Conservation (phyloP, 257 asterid species). For the Plectranthus barbatus region DNA sequence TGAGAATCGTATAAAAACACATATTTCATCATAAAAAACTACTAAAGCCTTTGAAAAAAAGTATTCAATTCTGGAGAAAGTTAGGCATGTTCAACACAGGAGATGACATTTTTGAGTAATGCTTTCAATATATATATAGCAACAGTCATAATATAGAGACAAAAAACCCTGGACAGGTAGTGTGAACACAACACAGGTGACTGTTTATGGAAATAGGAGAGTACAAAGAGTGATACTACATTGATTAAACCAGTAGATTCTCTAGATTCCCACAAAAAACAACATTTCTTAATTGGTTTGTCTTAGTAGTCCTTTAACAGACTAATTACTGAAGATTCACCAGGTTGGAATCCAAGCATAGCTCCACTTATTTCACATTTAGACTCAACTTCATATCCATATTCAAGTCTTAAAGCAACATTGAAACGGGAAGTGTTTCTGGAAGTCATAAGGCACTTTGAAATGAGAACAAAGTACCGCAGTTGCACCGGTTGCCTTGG, state of each 20-base stretch:
- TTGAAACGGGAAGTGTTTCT: background rate
- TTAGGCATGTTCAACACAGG: background rate
- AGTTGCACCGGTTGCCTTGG: constrained; percentile 91
- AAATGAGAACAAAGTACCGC: constrained; percentile 42
- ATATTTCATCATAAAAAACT: too few species aligned
- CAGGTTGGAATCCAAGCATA: background rate
- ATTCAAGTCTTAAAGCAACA: background rate
- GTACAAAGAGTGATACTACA: background rate
- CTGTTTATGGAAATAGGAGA: background rate
- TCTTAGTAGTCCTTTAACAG: background rate
- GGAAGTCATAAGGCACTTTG: background rate
- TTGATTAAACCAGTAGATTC: background rate
- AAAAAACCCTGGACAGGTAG: background rate
- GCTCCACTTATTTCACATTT: background rate
- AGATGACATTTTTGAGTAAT: background rate
- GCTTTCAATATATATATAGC: background rate
- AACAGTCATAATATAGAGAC: background rate
- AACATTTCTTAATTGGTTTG: background rate
- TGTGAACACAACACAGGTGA: background rate
- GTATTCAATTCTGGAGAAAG: too few species aligned
- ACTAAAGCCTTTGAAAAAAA: too few species aligned
- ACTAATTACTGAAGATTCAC: background rate
- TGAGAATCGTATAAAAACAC: too few species aligned
- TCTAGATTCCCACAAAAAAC: background rate
- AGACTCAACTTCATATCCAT: background rate